Percentiles rank a stretch among this genome's conserved stretches.
These are phyloP conservation scores for Dalbergia oliveri DNA, from an alignment of 306 rosid genomes.

Conservation along the genomic window DNA sequence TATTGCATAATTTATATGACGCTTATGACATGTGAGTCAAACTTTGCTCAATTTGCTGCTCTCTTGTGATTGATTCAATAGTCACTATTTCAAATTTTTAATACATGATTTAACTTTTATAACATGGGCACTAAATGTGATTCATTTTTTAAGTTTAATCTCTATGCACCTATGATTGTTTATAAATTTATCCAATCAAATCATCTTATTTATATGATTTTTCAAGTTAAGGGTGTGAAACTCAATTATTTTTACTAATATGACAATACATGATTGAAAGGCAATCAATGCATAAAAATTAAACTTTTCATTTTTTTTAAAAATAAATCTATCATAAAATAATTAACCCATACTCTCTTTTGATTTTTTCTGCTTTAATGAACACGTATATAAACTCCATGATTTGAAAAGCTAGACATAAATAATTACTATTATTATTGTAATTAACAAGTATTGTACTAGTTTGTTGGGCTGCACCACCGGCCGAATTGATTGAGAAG, in stretches of 20 bases:
- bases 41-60: neutral
- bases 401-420: neutral
- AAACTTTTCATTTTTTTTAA: no score
- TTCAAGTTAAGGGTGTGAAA: no score
- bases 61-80: neutral
- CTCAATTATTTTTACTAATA: no score
- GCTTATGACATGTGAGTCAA: conserved; percentile 13
- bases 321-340: no score
- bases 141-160: no score
- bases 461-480: neutral
- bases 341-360: neutral
- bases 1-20: neutral
- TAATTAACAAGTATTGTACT: neutral
- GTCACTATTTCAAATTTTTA: neutral
- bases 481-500: neutral
- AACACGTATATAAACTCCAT: neutral
- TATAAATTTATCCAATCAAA: no score
- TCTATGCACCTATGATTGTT: no score
- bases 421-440: neutral
- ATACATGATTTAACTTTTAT: no score
- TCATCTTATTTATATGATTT: no score
- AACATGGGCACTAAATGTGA: no score
- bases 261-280: no score
- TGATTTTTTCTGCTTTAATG: neutral
- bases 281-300: no score